Evolutionary conservation across 2,329 filamentous ascomycete genomes (phyloP).

Genomic region (Aciculosporium take): DNA sequence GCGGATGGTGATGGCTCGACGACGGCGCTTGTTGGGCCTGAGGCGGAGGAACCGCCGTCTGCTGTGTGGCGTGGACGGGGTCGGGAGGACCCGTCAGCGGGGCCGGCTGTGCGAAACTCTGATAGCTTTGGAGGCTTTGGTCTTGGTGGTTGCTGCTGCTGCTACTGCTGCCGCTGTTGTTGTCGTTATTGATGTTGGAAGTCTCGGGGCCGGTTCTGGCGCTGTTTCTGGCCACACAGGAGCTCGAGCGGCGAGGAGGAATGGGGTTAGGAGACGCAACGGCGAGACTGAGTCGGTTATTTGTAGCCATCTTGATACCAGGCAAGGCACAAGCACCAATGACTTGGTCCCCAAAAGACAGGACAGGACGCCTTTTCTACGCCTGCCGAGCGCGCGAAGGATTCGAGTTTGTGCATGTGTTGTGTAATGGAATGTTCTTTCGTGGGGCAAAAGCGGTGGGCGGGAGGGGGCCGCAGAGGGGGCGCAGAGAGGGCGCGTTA

Average conservation of each 20-base stretch:
- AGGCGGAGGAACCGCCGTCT: too few relatives aligned
- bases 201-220: not conserved
- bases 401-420: too few relatives aligned
- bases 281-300: not conserved
- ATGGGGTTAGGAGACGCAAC: conserved; percentile 25
- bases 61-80: conserved; percentile 33
- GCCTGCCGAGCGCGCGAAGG: too few relatives aligned
- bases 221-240: conserved; percentile 12
- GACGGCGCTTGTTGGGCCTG: conserved; percentile 1
- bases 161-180: not conserved
- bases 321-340: too few relatives aligned
- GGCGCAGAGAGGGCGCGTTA: too few relatives aligned
- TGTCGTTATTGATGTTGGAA: not conserved
- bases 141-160: not conserved
- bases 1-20: too few relatives aligned
- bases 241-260: conserved; percentile 55
- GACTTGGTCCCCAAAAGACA: too few relatives aligned
- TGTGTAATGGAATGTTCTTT: too few relatives aligned
- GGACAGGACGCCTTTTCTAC: too few relatives aligned
- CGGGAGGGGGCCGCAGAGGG: too few relatives aligned
- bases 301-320: conserved; percentile 9
- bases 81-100: conserved; percentile 22
- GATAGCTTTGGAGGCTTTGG: not conserved
- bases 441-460: too few relatives aligned
- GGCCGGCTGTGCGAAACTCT: conserved; percentile 7